Conservation (phyloP, 2,329 filamentous ascomycete species). For the Penicillium sumatraense region DNA sequence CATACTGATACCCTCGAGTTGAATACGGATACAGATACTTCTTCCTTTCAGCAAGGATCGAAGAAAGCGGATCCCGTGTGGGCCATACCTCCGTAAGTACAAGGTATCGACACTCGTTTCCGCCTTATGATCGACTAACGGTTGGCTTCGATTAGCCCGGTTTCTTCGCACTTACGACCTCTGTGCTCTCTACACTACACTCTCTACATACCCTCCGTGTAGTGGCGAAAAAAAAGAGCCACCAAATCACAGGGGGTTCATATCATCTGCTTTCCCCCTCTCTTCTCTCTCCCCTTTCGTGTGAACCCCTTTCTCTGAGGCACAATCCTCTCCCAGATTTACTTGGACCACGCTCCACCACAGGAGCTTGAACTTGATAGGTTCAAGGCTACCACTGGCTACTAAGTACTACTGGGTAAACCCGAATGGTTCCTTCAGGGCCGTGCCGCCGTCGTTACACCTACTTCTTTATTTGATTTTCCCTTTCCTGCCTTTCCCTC, state of each 20-base stretch:
- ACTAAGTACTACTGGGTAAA: too few species aligned
- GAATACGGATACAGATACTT: neutral
- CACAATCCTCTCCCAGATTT: neutral
- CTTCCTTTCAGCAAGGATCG: neutral
- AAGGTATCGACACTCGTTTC: slow-evolving; percentile 17
- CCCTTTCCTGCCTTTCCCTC: too few species aligned
- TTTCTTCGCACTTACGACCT: slow-evolving; percentile 18
- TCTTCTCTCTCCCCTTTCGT: slow-evolving; percentile 13
- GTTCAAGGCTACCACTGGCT: neutral
- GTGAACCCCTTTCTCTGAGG: slow-evolving; percentile 7
- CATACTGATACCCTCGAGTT: too few species aligned
- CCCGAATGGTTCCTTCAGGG: slow-evolving; percentile 1
- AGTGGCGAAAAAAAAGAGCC: slow-evolving; percentile 27
- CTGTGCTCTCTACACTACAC: too few species aligned
- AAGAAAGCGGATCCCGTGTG: slow-evolving; percentile 5
- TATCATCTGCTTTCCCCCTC: slow-evolving; percentile 12
- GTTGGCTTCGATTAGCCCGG: slow-evolving; percentile 22
- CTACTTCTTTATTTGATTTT: too few species aligned
- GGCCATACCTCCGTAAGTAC: slow-evolving; percentile 13
- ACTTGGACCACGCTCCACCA: neutral
- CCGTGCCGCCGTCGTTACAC: slow-evolving; percentile 3
- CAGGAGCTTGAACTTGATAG: neutral
- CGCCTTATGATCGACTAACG: slow-evolving; percentile 19
- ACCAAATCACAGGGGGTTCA: slow-evolving; percentile 22
- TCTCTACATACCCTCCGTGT: too few species aligned